Evolutionary conservation across 305 asterid genomes (phyloP).

Genomic region (Salvia sclarea): DNA sequence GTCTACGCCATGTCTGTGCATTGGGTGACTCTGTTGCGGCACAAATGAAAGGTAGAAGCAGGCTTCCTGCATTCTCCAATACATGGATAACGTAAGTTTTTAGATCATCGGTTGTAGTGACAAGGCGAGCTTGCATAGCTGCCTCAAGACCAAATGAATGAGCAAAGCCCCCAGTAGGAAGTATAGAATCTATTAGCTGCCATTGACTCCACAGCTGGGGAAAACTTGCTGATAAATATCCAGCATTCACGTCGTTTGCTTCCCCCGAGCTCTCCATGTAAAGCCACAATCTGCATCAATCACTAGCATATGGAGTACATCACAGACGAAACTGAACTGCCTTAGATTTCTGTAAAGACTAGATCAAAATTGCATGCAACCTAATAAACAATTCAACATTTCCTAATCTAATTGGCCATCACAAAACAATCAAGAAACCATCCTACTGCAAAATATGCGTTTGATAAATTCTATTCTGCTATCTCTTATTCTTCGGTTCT

Average conservation of each 20-base stretch:
- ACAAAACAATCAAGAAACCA: neutral
- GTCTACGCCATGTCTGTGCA: constrained; percentile 59
- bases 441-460: neutral
- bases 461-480: neutral
- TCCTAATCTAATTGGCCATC: neutral
- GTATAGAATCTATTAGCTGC: constrained; percentile 87
- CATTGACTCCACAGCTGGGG: constrained; percentile 77
- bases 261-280: constrained; percentile 39
- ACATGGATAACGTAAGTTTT: constrained; percentile 48
- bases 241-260: constrained; percentile 16
- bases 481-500: neutral
- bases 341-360: neutral
- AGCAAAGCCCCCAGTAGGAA: constrained; percentile 97
- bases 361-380: neutral
- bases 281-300: constrained; percentile 4
- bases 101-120: constrained; percentile 57
- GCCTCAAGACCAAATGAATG: constrained; percentile 95
- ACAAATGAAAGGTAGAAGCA: constrained; percentile 77
- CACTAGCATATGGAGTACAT: neutral
- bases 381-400: neutral
- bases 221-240: constrained; percentile 31
- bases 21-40: constrained; percentile 53
- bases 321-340: neutral
- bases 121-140: constrained; percentile 67
- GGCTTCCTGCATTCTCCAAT: constrained; percentile 83